Evolutionary conservation across 179 eudicot species (phyloP), one percentile per base, ranked within the genome.

Genomic region (Actinidia chinensis): DNA sequence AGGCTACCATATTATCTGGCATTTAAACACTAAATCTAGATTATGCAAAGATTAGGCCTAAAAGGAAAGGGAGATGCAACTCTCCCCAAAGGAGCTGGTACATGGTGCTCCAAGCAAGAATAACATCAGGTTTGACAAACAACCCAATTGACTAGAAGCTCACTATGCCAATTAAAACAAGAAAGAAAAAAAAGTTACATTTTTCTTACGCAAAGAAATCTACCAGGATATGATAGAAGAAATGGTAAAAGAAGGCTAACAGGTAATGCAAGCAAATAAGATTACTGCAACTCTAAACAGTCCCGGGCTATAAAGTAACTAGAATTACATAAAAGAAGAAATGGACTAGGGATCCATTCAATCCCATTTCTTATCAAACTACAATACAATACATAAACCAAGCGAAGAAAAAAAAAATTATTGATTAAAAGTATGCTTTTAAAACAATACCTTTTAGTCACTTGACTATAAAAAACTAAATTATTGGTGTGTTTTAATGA

Each of bases 1-100:
- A 83, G 42, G 11, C 68, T 13, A 43, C 61, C 54, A 74, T 3
- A 44, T 44, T n/a, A 40, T 54, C 33, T 33, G 48, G 65, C 67
- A 71, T 43, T 22, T 60, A 42, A 33, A 76, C 28, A 50, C 42
- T 28, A 58, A 9, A 50, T 48, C 20, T n/a, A 36, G 20, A 23
- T 36, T 36, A 36, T 2, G 40, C 40, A 36, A 54, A 54, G 59
- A 59, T n/a, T 59, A 23, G 25, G 60, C 60, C 65, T 22, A 6
- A 20, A 22, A 11, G 33, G 65, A 59, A 59, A 59, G 65, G 22
- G 33, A 59, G 65, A 59, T 59, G 65, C 65, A 59, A 20, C 28
- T 23, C 8, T n/a, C 33, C 28, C 25, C 36, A 59, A 15, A 64
- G 68, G 9, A 64, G 18, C 44, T 28, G 18, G 8, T 6, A 22